Evolutionary conservation across 352 stramenopile species (phyloP), one percentile per base, ranked within the genome.

Genomic region (Pythium periplocum): DNA sequence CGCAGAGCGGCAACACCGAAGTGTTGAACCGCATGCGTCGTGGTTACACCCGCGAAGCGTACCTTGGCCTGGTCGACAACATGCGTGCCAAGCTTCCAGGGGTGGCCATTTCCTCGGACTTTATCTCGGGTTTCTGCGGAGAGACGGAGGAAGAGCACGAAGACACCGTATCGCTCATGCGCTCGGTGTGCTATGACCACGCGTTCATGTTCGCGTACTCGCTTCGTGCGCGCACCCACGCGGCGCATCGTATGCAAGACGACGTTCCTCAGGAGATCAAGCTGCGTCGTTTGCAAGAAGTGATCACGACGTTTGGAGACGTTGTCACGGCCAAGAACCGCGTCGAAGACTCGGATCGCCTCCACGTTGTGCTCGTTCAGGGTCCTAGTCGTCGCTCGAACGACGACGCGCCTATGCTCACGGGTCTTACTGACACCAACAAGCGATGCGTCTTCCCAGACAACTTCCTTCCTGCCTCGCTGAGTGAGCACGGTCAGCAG

Each of bases 161-260:
- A 5, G 87, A 99, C 58, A 99, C 97, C 8, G 71, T 93, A 12
- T 83, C 83, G 45, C 67, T 93, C 35, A 88, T 95, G 78, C 78
- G 71, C 11, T 66, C 73, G 12, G 83, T 91, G 10, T 74, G 81
- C 56, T 99, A 98, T 67, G 96, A 99, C 61, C 94, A 99, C 66
- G 97, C 96, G 30, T 99, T 99, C 75, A 98, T 99, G 93, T 99
- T 98, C 72, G 94, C 96, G 11, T 99, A 99, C 76, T 98, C 86
- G 45, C 87, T 98, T 78, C 81, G 97, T 48, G 95, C 91, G 32
- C 89, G 90, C 56, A 99, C 97, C 1, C 94, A 98, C 62, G 97
- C 97, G 2, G 87, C 95, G 53, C 78, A 97, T 51, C 91, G 84
- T 26, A 93, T 99, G 75, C 63, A 94, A 50, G 98, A 99, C 68